Evolutionary conservation across 2,329 filamentous ascomycete genomes (phyloP).

Genomic region (Claviceps africana): DNA sequence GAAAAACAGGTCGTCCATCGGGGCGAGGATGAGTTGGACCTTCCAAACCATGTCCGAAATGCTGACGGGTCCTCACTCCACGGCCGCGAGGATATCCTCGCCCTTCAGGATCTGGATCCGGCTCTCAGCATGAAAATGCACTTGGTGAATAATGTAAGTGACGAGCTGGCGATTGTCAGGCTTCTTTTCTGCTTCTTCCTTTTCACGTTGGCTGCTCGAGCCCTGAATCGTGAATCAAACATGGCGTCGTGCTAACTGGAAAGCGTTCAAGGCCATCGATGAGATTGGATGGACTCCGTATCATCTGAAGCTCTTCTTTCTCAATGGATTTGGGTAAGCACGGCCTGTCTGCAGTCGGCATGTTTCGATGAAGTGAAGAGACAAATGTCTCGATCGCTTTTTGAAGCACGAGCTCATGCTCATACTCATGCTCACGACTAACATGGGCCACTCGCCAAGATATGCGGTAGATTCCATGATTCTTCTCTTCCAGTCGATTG

Average conservation of each 20-base stretch:
- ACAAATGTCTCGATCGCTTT: neutral
- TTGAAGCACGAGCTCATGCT: neutral
- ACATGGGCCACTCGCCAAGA: constrained; percentile 13
- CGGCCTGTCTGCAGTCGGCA: neutral
- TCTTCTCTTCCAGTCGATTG: constrained; percentile 45
- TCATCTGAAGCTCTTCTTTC: constrained; percentile 45
- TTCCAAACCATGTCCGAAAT: constrained; percentile 5
- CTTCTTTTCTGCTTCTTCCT: no score
- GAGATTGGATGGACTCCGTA: constrained; percentile 47
- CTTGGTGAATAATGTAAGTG: constrained; percentile 49
- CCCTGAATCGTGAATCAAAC: neutral
- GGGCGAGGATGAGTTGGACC: neutral
- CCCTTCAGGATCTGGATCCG: constrained; percentile 43
- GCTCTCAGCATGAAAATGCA: constrained; percentile 54
- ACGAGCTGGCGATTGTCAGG: neutral
- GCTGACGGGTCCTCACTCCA: constrained; percentile 11
- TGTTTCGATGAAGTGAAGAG: neutral
- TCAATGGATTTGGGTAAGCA: constrained; percentile 43
- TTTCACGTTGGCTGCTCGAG: neutral
- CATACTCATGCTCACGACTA: constrained; percentile 1
- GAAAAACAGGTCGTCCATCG: constrained; percentile 6
- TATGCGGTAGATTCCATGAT: constrained; percentile 34
- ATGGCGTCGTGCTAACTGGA: neutral
- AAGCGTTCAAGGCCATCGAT: constrained; percentile 30
- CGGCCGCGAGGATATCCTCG: constrained; percentile 36